phyloP scores from a whole-genome alignment of 768 basidiomycete genomes.

The Hygrophoropsis aurantiaca region DNA sequence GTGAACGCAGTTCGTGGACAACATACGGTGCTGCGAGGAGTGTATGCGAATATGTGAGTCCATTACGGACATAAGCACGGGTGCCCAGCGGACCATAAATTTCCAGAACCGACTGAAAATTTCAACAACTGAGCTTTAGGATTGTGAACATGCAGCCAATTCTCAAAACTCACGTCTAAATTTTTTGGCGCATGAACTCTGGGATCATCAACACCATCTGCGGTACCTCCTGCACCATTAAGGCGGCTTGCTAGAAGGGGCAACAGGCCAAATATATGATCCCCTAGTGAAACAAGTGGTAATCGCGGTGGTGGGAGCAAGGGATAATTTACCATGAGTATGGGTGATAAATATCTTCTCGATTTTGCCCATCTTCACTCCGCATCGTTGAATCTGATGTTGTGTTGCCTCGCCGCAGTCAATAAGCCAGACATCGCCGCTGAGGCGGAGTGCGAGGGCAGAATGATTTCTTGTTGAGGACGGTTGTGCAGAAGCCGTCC shows the following conservation, averaged over 20 bases:
- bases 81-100: conserved; percentile 88
- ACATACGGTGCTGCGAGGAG: conserved; percentile 66
- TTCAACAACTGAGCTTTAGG: conserved; percentile 14
- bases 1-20: conserved; percentile 79
- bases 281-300: conserved; percentile 46
- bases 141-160: neutral
- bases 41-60: conserved; percentile 68
- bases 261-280: conserved; percentile 77
- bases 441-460: conserved; percentile 63
- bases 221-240: conserved; percentile 72
- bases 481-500: conserved; percentile 80
- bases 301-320: neutral
- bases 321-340: conserved; percentile 63
- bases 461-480: conserved; percentile 81
- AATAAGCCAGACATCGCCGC: conserved; percentile 77
- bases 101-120: conserved; percentile 59
- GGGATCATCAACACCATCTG: conserved; percentile 59
- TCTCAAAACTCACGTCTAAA: conserved; percentile 8
- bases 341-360: conserved; percentile 88
- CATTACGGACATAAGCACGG: conserved; percentile 73
- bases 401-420: conserved; percentile 88
- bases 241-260: conserved; percentile 67
- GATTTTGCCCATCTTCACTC: conserved; percentile 76
- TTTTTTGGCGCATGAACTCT: conserved; percentile 36
- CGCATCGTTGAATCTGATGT: conserved; percentile 69